These are phyloP conservation scores for Solioccasus polychromus DNA, from an alignment of 768 basidiomycete genomes.

Conservation along the genomic window DNA sequence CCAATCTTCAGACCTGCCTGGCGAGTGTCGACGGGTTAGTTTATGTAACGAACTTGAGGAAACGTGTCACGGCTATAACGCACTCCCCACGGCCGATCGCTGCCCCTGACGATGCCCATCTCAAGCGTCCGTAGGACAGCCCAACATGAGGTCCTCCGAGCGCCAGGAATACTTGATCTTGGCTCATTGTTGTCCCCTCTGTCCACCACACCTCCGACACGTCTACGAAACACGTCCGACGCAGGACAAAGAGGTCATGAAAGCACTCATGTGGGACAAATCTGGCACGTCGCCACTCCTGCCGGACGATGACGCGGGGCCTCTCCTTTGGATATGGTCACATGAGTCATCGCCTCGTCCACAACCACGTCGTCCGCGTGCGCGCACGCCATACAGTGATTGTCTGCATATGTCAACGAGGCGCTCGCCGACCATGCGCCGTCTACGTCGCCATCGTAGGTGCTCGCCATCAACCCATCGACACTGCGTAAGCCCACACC, in stretches of 20 bases:
- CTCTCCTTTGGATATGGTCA: not conserved
- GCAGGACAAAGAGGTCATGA: constrained; percentile 25
- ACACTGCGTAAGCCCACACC: constrained; percentile 1
- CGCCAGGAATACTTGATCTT: no score
- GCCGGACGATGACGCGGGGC: not conserved
- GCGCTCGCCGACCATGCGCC: not conserved
- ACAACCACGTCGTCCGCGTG: not conserved
- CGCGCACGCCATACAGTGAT: no score
- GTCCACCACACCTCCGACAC: no score
- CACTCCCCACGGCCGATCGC: not conserved
- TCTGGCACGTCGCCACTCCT: constrained; percentile 14
- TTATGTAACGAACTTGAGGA: not conserved
- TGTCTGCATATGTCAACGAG: not conserved
- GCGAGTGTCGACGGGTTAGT: not conserved
- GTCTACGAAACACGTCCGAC: not conserved
- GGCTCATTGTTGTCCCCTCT: no score
- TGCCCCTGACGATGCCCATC: not conserved
- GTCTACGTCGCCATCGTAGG: not conserved
- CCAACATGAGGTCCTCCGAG: not conserved
- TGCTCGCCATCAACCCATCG: constrained; percentile 10
- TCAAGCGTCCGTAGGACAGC: not conserved
- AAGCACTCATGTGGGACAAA: constrained; percentile 12
- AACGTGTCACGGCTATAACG: not conserved
- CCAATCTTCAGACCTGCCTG: not conserved
- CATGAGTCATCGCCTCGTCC: not conserved